phyloP scores from a whole-genome alignment of 108 stramenopile genomes.

The Nitzschia putrida region DNA sequence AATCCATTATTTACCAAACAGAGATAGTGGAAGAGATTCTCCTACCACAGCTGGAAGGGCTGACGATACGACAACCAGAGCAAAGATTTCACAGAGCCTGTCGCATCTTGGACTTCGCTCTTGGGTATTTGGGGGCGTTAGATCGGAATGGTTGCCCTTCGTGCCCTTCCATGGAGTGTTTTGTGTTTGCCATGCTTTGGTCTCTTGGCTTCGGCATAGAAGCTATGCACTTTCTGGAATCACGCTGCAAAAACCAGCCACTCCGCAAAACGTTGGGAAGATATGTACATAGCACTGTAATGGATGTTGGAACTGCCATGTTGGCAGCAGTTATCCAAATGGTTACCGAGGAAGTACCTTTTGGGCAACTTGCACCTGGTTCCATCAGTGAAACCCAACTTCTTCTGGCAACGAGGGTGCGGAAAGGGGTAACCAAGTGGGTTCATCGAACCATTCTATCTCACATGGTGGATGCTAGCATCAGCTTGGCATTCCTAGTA shows the following conservation, averaged over 20 bases:
- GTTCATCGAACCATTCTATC: no score
- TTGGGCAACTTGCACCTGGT: background rate
- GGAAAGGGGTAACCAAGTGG: no score
- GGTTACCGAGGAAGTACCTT: background rate
- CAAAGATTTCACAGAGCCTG: background rate
- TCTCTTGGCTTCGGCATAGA: conserved; percentile 2
- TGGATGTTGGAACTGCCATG: conserved; percentile 10
- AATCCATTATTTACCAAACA: background rate
- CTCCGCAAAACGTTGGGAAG: background rate
- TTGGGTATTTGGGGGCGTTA: conserved; percentile 6
- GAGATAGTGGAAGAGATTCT: conserved; percentile 2
- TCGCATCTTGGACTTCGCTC: conserved; percentile 7
- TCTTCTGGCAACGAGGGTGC: no score
- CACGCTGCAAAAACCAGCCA: background rate
- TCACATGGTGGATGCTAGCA: no score
- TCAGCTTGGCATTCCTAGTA: no score
- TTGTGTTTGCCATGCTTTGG: conserved; percentile 4
- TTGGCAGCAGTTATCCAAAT: background rate
- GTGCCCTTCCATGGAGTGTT: conserved; percentile 4
- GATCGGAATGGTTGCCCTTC: conserved; percentile 1
- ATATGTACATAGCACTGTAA: background rate
- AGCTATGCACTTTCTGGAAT: background rate
- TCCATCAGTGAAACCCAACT: no score
- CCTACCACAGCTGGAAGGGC: background rate
- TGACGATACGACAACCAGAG: background rate